Evolutionary conservation across 352 stramenopile genomes (phyloP), one percentile per base, ranked within the genome.

Genomic region (Phytopythium ostracodes): DNA sequence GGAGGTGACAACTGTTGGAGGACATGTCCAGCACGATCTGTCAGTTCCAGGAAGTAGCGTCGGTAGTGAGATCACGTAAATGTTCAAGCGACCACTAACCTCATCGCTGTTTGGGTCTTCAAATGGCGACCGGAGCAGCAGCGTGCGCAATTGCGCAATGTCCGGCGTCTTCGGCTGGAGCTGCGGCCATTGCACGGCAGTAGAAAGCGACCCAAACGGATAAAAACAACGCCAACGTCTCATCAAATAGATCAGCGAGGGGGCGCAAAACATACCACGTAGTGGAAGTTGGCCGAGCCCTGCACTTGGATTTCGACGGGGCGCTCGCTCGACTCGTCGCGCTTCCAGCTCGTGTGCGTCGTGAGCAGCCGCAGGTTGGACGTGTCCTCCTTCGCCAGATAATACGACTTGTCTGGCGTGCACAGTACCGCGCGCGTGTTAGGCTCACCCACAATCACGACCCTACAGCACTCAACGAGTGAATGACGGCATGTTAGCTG

Each of bases 351-450:
- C 25, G 56, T 79, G 59, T 91, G 76, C 11, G 70, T 71, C 17
- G 81, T 92, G 4, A 95, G 56, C 22, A 95, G 64, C 4, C 84
- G 82, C 46, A 92, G 63, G 53, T 95, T 95, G 14, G 82, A 93
- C 46, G 81, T 92, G 51, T 92, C 84, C 51, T 95, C 86, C 36
- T 92, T 92, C 38, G 76, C 80, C 22, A 95, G 68, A 60, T 74
- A 84, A 66, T 77, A 95, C 18, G 84, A 91, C 62, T 82, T 80
- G 58, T 74, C 73, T 14, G 75, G 59, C 40, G 84, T 93, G 64
- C 84, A 93, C 44, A 95, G 59, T 46, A 91, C 84, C 1, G 86
- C 86, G 68, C 77, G 74, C 25, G 89, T 67, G 40, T 69, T 63
- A 1, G 73, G 63, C 18, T 67, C 63, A 2, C 86, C 86, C 17